Percentiles rank a stretch among this genome's conserved stretches.
Conservation (phyloP, 2,329 filamentous ascomycete species). For the Cladobotryum protrusum region DNA sequence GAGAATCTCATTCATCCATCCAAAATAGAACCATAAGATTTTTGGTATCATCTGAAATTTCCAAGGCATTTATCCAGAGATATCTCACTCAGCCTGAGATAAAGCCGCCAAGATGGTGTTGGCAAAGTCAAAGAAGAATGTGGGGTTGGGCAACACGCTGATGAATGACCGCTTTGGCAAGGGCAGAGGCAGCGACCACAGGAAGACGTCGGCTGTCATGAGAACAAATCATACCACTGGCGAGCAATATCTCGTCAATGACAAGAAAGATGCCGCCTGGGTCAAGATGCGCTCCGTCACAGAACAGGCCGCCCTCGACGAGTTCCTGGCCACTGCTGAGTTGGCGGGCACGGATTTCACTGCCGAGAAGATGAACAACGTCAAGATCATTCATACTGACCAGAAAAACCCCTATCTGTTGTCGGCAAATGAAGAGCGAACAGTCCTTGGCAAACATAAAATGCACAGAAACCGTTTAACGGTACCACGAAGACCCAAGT, state of each 20-base stretch:
- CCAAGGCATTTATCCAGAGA: neutral
- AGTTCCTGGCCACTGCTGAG: constrained; percentile 93
- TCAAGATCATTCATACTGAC: constrained; percentile 96
- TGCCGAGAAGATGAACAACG: constrained; percentile 96
- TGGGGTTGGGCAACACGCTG: constrained; percentile 91
- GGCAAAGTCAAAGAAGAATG: constrained; percentile 90
- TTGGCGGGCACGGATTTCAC: constrained; percentile 98
- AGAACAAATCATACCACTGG: constrained; percentile 74
- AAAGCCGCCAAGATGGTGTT: constrained; percentile 43
- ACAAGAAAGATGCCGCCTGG: constrained; percentile 86
- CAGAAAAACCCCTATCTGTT: constrained; percentile 94
- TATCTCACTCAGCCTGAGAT: neutral
- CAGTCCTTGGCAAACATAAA: constrained; percentile 72
- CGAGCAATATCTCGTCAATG: constrained; percentile 88
- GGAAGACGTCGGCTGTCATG: constrained; percentile 54
- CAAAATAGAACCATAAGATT: neutral
- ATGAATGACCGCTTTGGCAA: constrained; percentile 99
- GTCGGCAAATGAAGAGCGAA: constrained; percentile 75
- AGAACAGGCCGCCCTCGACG: constrained; percentile 91
- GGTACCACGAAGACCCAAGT: constrained; percentile 81
- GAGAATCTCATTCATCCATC: constrained; percentile 5
- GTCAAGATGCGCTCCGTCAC: constrained; percentile 99
- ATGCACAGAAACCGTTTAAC: constrained; percentile 74
- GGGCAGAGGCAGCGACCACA: constrained; percentile 78
- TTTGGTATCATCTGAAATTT: neutral